Evolutionary conservation across 2,329 filamentous ascomycete species (phyloP).

Genomic region (Bipolaris victoriae): DNA sequence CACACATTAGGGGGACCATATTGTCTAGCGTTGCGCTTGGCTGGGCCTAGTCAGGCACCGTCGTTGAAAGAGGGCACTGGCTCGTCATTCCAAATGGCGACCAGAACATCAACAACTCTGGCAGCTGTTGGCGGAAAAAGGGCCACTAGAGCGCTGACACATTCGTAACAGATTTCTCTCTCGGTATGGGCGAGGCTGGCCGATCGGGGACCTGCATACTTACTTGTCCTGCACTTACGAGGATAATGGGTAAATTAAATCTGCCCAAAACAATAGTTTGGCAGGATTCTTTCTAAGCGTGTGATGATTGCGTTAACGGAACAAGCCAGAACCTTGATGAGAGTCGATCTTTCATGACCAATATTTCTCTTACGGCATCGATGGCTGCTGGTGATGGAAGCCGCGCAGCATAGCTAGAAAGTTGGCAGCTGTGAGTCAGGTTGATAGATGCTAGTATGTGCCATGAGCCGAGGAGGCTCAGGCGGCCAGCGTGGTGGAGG

Average conservation of each 20-base stretch:
- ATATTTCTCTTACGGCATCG: neutral
- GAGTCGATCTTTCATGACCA: neutral
- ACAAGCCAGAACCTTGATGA: neutral
- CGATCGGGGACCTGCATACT: neutral
- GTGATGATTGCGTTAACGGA: neutral
- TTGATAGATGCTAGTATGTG: neutral
- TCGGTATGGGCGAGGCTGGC: neutral
- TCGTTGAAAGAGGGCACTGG: neutral
- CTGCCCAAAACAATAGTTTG: neutral
- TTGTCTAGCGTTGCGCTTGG: neutral
- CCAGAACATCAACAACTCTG: neutral
- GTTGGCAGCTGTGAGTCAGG: neutral
- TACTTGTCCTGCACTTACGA: neutral
- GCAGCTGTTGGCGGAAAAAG: neutral
- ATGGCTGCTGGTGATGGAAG: neutral
- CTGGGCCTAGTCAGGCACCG: slow-evolving; percentile 2
- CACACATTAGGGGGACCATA: neutral
- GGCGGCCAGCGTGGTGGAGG: neutral
- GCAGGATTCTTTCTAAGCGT: too few species aligned
- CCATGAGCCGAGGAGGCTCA: neutral
- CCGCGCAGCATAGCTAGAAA: neutral
- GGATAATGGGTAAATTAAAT: neutral
- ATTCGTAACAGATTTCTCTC: neutral
- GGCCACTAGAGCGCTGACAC: neutral
- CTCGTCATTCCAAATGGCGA: neutral